Conservation (phyloP, 2,329 filamentous ascomycete species). For the Pseudophaeomoniella oleicola region DNA sequence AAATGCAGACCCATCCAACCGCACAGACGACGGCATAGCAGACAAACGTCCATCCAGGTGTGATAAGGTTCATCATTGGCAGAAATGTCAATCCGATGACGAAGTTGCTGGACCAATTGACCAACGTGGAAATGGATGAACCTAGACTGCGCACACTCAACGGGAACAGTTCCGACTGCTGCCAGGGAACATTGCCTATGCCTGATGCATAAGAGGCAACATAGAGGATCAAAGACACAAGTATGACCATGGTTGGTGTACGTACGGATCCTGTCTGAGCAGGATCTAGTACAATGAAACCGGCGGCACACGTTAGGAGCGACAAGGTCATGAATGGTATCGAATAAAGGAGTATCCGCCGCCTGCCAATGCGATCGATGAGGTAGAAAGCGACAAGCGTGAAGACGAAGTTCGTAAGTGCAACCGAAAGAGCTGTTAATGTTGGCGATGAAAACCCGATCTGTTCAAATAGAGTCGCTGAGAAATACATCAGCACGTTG, state of each 20-base stretch:
- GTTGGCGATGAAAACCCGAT: conserved; percentile 68
- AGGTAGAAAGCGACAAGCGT: conserved; percentile 60
- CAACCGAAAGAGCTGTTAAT: conserved; percentile 64
- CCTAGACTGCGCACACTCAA: conserved; percentile 46
- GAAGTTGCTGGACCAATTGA: conserved; percentile 82
- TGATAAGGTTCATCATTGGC: conserved; percentile 66
- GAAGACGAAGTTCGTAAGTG: conserved; percentile 69
- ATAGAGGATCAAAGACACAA: conserved; percentile 66
- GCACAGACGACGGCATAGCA: conserved; percentile 62
- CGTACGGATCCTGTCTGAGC: background rate
- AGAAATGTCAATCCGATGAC: conserved; percentile 75
- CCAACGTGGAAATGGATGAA: conserved; percentile 51
- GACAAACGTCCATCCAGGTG: conserved; percentile 62
- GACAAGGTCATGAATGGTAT: conserved; percentile 72
- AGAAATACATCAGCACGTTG: conserved; percentile 89
- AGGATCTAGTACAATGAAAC: conserved; percentile 50
- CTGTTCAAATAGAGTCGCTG: conserved; percentile 64
- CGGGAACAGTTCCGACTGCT: conserved; percentile 85
- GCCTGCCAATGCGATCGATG: conserved; percentile 66
- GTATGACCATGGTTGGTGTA: conserved; percentile 38
- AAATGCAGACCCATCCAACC: conserved; percentile 53
- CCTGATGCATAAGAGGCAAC: conserved; percentile 77
- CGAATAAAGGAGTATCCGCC: conserved; percentile 66
- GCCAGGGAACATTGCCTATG: conserved; percentile 88
- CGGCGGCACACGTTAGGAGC: conserved; percentile 53